Evolutionary conservation across 2,329 filamentous ascomycete genomes (phyloP).

Genomic region (Talaromyces islandicus): DNA sequence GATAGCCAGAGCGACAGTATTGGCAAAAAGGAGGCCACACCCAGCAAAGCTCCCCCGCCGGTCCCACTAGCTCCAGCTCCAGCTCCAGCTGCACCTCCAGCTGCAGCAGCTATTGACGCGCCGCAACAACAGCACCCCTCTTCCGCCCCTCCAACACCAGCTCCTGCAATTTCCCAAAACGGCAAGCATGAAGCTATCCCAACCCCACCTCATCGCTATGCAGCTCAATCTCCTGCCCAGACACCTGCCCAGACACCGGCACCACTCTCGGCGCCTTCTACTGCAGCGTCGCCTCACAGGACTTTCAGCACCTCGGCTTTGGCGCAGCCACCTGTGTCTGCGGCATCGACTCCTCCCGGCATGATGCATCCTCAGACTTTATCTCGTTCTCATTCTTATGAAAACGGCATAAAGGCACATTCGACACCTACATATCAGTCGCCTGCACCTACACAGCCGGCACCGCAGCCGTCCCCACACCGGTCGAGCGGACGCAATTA

Average conservation of each 20-base stretch:
- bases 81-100: constrained; percentile 8
- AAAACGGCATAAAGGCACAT: constrained; percentile 11
- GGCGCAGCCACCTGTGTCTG: background rate
- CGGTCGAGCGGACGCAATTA: constrained; percentile 76
- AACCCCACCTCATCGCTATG: constrained; percentile 25
- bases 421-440: constrained; percentile 14
- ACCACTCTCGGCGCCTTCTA: background rate
- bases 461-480: constrained; percentile 32
- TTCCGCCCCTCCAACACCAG: constrained; percentile 6
- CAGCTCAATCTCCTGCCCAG: constrained; percentile 15
- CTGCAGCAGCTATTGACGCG: constrained; percentile 6
- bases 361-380: constrained; percentile 7
- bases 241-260: constrained; percentile 14
- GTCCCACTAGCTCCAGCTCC: constrained; percentile 7
- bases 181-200: constrained; percentile 36
- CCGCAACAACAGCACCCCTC: constrained; percentile 9
- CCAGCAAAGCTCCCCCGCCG: constrained; percentile 7
- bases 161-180: constrained; percentile 19
- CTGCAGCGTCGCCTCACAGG: background rate
- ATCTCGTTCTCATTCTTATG: constrained; percentile 9
- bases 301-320: background rate
- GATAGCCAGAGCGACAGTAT: constrained; percentile 7
- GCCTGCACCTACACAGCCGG: constrained; percentile 12
- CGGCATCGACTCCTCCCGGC: constrained; percentile 1
- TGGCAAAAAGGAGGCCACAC: background rate